phyloP scores from a whole-genome alignment of 139 green algal genomes.

The Coccomyxa sp. region DNA sequence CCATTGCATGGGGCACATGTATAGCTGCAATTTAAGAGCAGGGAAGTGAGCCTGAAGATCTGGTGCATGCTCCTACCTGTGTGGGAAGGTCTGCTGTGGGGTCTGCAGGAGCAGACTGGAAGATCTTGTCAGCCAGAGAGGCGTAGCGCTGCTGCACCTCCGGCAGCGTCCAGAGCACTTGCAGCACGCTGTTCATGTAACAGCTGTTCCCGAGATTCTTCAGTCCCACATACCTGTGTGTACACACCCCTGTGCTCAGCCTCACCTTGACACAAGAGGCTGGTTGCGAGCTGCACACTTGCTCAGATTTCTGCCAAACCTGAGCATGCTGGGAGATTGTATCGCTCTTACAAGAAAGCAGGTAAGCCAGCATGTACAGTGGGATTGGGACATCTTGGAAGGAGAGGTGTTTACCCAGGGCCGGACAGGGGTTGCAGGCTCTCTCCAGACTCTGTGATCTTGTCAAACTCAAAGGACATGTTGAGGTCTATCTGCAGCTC shows the following conservation, averaged over 20 bases:
- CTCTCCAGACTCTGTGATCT: slow-evolving; percentile 85
- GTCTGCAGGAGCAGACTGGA: slow-evolving; percentile 46
- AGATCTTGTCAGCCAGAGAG: slow-evolving; percentile 32
- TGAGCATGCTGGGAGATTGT: too few relatives aligned
- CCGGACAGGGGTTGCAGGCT: slow-evolving; percentile 70
- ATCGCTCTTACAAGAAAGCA: background rate
- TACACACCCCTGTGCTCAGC: too few relatives aligned
- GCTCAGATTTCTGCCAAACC: background rate
- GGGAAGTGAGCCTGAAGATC: too few relatives aligned
- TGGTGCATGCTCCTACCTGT: slow-evolving; percentile 40
- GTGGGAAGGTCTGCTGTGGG: slow-evolving; percentile 60
- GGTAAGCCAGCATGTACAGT: background rate
- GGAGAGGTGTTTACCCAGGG: slow-evolving; percentile 37
- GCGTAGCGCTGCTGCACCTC: slow-evolving; percentile 65
- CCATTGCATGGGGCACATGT: too few relatives aligned
- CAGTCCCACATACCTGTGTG: slow-evolving; percentile 70
- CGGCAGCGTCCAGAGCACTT: slow-evolving; percentile 77
- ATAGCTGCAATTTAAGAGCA: too few relatives aligned
- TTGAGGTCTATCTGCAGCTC: slow-evolving; percentile 91
- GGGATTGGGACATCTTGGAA: background rate
- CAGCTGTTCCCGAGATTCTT: slow-evolving; percentile 97
- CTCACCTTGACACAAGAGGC: too few relatives aligned
- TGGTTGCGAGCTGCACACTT: background rate
- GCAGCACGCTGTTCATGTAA: slow-evolving; percentile 93
- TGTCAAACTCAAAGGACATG: slow-evolving; percentile 82